Conservation (phyloP, 805 yeast species). For the Saccharomycopsis fibuligera region DNA sequence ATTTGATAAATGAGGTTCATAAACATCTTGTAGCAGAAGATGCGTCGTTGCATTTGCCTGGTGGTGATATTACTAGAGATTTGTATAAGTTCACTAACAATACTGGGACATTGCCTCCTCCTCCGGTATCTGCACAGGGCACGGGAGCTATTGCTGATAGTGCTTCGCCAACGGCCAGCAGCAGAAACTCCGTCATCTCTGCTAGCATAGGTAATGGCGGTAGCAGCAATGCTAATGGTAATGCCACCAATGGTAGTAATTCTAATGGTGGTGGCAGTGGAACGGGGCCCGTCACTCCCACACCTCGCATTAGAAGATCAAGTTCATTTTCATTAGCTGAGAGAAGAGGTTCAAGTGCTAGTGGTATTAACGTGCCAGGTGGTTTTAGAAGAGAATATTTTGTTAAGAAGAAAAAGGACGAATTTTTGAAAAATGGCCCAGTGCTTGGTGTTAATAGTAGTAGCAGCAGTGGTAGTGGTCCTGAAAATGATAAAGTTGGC, state of each 20-base stretch:
- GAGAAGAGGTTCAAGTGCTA: conserved; percentile 59
- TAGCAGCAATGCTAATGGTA: too few species aligned
- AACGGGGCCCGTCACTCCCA: too few species aligned
- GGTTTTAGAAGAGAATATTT: conserved; percentile 74
- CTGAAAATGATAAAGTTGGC: background rate
- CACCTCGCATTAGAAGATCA: conserved; percentile 13
- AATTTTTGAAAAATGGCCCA: conserved; percentile 16
- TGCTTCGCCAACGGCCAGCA: background rate
- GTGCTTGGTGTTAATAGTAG: conserved; percentile 12
- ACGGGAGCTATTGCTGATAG: conserved; percentile 1
- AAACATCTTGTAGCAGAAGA: conserved; percentile 23
- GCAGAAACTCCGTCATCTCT: background rate
- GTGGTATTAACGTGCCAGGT: conserved; percentile 70
- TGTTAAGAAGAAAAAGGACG: conserved; percentile 30
- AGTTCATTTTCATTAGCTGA: conserved; percentile 22
- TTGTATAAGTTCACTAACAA: conserved; percentile 26
- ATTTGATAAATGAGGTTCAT: conserved; percentile 20
- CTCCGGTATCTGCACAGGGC: too few species aligned
- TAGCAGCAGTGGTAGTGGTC: background rate
- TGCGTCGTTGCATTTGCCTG: conserved; percentile 22
- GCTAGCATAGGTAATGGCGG: background rate
- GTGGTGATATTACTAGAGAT: conserved; percentile 35
- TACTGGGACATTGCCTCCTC: background rate
- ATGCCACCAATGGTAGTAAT: conserved; percentile 2
- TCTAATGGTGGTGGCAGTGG: background rate